Evolutionary conservation across 345 rosid genomes (phyloP).

Genomic region (Gossypium mustelinum): DNA sequence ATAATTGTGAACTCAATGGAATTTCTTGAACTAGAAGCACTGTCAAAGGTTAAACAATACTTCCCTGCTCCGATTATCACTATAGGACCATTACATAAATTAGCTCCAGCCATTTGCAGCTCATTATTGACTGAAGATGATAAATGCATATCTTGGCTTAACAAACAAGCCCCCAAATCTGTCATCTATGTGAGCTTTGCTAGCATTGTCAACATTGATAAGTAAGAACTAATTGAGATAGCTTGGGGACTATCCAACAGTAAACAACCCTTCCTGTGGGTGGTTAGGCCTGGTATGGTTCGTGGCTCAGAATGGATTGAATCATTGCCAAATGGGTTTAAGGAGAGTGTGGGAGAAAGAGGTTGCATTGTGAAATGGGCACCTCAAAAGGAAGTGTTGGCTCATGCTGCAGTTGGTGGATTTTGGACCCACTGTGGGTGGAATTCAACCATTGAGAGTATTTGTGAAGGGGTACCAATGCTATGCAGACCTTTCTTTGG

Average conservation of each 20-base stretch:
- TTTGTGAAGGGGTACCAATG: slow-evolving; percentile 39
- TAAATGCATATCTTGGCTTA: slow-evolving; percentile 34
- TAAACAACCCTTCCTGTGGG: slow-evolving; percentile 33
- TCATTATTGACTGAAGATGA: slow-evolving; percentile 27
- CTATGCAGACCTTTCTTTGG: slow-evolving; percentile 34
- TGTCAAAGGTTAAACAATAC: slow-evolving; percentile 18
- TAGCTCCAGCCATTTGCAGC: slow-evolving; percentile 18
- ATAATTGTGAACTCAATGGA: slow-evolving; percentile 27
- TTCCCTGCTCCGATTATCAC: slow-evolving; percentile 26
- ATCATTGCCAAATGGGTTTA: slow-evolving; percentile 16
- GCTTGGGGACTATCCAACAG: slow-evolving; percentile 33
- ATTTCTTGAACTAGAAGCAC: slow-evolving; percentile 27
- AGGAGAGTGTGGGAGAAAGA: slow-evolving; percentile 15
- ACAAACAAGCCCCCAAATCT: slow-evolving; percentile 23
- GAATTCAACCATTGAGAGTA: slow-evolving; percentile 40
- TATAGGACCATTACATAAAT: slow-evolving; percentile 35
- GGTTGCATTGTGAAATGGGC: slow-evolving; percentile 39
- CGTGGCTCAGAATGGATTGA: slow-evolving; percentile 23
- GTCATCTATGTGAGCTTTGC: slow-evolving; percentile 32
- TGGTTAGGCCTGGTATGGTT: slow-evolving; percentile 28
- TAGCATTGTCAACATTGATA: not conserved
- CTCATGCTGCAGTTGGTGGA: slow-evolving; percentile 33
- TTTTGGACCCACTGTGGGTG: slow-evolving; percentile 45
- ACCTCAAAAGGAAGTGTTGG: slow-evolving; percentile 34
- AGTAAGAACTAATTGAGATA: not conserved